Percentiles rank a stretch among this genome's conserved stretches.
Evolutionary conservation across 2,329 filamentous ascomycete genomes (phyloP).

Genomic region (Leptoxyphium fumago): DNA sequence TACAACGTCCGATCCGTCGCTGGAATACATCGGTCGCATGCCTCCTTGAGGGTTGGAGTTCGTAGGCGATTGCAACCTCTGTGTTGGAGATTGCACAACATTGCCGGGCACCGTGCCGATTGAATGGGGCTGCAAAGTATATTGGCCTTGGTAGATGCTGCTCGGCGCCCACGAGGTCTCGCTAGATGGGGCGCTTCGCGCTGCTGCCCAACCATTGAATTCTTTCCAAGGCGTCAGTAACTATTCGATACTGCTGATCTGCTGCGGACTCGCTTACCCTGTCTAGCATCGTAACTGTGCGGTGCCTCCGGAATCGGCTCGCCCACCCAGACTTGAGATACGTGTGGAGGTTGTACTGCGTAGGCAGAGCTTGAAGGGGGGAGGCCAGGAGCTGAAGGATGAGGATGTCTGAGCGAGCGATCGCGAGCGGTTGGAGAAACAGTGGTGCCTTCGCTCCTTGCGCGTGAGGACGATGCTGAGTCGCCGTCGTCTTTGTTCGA

Average conservation of each 20-base stretch:
- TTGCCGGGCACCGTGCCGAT: not conserved
- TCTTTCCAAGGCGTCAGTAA: too few relatives aligned
- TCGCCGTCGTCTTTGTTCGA: constrained; percentile 4
- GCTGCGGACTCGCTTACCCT: too few relatives aligned
- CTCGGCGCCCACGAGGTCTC: too few relatives aligned
- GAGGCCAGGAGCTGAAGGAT: not conserved
- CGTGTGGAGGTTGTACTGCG: too few relatives aligned
- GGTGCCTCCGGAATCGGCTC: not conserved
- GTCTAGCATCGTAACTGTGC: too few relatives aligned
- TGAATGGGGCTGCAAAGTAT: not conserved
- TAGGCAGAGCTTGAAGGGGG: not conserved
- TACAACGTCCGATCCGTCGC: too few relatives aligned
- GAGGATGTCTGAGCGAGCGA: not conserved
- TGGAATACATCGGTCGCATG: too few relatives aligned
- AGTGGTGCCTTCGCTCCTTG: not conserved
- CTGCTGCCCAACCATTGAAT: too few relatives aligned
- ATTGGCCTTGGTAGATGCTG: not conserved
- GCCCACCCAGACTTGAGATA: not conserved
- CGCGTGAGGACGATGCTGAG: not conserved
- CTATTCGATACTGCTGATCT: too few relatives aligned
- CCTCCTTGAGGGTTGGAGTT: not conserved
- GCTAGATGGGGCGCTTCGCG: too few relatives aligned
- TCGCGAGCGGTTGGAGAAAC: not conserved
- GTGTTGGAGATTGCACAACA: not conserved
- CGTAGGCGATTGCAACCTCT: not conserved